These are phyloP conservation scores for Diplodia sapinea DNA, from an alignment of 2,329 filamentous ascomycete genomes.

Conservation along the genomic window DNA sequence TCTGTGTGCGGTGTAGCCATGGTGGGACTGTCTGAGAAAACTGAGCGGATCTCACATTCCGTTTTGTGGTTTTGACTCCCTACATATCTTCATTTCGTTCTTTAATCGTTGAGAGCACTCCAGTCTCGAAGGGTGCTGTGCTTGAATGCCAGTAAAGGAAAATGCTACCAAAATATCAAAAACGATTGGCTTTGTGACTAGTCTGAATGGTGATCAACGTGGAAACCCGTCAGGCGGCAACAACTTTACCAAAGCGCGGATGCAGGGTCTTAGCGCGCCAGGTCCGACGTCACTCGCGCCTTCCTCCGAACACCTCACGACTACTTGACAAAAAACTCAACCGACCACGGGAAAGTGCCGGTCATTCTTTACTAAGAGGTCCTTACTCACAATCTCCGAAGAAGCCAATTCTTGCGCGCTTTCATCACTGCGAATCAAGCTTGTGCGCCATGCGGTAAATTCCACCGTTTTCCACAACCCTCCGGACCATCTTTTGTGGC, in stretches of 20 bases:
- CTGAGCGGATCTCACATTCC: conserved; percentile 62
- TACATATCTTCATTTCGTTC: conserved; percentile 57
- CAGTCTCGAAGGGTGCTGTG: background rate
- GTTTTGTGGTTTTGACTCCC: conserved; percentile 66
- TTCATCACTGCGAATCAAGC: background rate
- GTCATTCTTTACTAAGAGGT: background rate
- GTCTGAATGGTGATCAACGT: background rate
- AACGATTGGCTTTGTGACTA: background rate
- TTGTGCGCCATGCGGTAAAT: conserved; percentile 3
- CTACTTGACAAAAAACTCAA: background rate
- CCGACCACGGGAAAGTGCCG: background rate
- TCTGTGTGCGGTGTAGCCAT: conserved; percentile 56
- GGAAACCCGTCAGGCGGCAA: background rate
- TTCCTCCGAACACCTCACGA: background rate
- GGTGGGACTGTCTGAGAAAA: conserved; percentile 60
- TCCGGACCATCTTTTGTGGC: background rate
- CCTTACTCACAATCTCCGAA: background rate
- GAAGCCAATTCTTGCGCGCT: background rate
- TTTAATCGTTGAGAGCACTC: background rate
- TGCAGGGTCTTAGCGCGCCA: conserved; percentile 13
- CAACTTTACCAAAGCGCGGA: background rate
- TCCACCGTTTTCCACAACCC: background rate
- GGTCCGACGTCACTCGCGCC: conserved; percentile 14
- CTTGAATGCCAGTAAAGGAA: background rate
- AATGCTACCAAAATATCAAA: background rate